phyloP scores from a whole-genome alignment of 140 eudicot species.

The Ambrosia hybrid region DNA sequence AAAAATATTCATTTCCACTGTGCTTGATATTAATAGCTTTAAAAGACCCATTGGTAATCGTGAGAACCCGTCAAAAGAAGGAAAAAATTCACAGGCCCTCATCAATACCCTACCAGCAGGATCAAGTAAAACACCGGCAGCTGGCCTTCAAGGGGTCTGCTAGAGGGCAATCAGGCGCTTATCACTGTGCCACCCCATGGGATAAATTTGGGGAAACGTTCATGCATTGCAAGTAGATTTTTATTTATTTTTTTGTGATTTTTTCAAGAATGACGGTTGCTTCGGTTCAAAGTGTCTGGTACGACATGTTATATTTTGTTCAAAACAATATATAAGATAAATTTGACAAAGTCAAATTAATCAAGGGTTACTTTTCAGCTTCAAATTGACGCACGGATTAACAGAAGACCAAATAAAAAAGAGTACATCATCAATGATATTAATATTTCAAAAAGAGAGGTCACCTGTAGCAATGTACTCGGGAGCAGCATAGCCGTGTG shows the following conservation, averaged over 20 bases:
- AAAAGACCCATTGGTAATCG: neutral
- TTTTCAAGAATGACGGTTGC: neutral
- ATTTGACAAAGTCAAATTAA: neutral
- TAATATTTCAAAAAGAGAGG: conserved; percentile 12
- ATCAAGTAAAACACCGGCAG: too few relatives aligned
- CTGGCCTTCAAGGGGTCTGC: too few relatives aligned
- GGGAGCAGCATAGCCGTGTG: conserved; percentile 96
- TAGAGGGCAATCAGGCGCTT: too few relatives aligned
- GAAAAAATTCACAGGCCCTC: too few relatives aligned
- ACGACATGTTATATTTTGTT: neutral
- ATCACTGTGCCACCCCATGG: neutral
- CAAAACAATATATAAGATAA: neutral
- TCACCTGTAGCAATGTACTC: conserved; percentile 94
- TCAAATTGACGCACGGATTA: neutral
- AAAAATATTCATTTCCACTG: neutral
- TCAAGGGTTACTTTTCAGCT: neutral
- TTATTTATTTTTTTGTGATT: neutral
- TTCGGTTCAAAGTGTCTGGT: neutral
- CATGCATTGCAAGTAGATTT: neutral
- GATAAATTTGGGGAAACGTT: neutral
- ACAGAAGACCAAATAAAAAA: neutral
- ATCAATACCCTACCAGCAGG: too few relatives aligned
- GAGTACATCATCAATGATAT: neutral
- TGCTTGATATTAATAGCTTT: neutral
- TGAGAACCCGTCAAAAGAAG: neutral